Evolutionary conservation across 2,329 filamentous ascomycete species (phyloP).

Genomic region (Penicillium griseofulvum): DNA sequence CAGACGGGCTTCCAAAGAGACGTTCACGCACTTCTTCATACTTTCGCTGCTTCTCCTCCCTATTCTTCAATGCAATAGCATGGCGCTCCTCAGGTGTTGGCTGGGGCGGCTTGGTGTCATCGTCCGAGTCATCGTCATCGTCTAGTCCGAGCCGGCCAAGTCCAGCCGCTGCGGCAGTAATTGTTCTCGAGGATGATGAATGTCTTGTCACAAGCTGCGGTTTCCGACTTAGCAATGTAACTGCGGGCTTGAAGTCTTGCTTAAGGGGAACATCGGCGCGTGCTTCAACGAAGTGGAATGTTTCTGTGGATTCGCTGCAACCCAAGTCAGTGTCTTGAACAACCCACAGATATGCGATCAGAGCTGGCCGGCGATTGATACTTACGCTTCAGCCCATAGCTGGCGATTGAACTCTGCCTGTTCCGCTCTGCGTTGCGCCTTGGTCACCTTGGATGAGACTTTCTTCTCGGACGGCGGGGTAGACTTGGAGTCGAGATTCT

Average conservation of each 20-base stretch:
- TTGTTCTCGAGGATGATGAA: constrained; percentile 37
- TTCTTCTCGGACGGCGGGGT: constrained; percentile 45
- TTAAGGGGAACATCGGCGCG: constrained; percentile 63
- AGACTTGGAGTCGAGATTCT: constrained; percentile 42
- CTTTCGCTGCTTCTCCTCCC: constrained; percentile 83
- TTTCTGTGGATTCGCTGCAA: constrained; percentile 67
- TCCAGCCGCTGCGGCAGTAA: constrained; percentile 44
- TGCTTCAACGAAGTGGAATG: constrained; percentile 72
- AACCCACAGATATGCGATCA: background rate
- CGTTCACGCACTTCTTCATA: constrained; percentile 87
- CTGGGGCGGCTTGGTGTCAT: constrained; percentile 60
- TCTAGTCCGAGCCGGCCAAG: constrained; percentile 50
- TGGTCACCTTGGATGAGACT: constrained; percentile 58
- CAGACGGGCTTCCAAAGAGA: constrained; percentile 67
- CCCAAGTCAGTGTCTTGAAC: background rate
- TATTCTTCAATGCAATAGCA: constrained; percentile 71
- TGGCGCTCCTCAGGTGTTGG: constrained; percentile 74
- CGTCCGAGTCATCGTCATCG: constrained; percentile 64
- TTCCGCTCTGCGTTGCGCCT: constrained; percentile 72
- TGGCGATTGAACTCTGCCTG: constrained; percentile 82
- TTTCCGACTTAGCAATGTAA: constrained; percentile 83
- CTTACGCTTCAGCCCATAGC: constrained; percentile 84
- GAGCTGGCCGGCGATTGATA: background rate
- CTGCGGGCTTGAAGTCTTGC: constrained; percentile 72
- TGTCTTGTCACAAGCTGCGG: constrained; percentile 64